Base-by-base conservation (phyloP, 164 flowering plant species). In the Macadamia tetraphylla region DNA sequence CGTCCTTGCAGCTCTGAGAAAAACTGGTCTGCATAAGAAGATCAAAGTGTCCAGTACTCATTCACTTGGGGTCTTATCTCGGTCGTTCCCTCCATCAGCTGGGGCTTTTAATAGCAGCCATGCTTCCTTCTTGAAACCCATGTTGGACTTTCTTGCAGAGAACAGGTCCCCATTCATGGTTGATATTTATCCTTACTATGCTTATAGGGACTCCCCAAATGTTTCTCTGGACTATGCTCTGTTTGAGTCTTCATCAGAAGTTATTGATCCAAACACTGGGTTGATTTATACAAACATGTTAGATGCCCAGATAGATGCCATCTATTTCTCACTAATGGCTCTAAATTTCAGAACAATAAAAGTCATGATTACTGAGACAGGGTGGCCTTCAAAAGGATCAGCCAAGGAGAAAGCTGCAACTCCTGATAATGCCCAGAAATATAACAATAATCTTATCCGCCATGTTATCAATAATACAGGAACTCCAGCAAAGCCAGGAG, bases 11-110 rank as follows among this genome's bases (percentile, higher is more conserved):
- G 91, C 98, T 40, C 74, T 95, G 7, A 84, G 70, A 73, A 91
- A 91, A 72, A 86, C 77, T 61, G 96, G 96, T 23, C 71, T 95
- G 60, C 86, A 85, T 11, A 87, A 71, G 69, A 88, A 75, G 78
- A 95, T 95, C 14, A 92, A 87, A 73, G 85, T 95, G 58, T 95
- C 99, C 1, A 87, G 72, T 14, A 88, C 99, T 23, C 90, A 85
- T 77, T 89, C 99, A 1, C 87, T 95, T 30, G 93, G 97, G 29
- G 79, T 89, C 65, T 66, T 95, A 74, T 88, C 96, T 31, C 85
- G 94, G 8, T 95, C 99, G 0, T 92, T 84, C 75, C 99, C 99
- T 1, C 96, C 99, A 1, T 92, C 98, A n/a, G 99, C 98, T 6
- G 99, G 98, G 53, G 94, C 99, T 40, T 92, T 95, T 67, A 80